Conservation (phyloP, 2,329 filamentous ascomycete genomes). For the Botrytis squamosa region DNA sequence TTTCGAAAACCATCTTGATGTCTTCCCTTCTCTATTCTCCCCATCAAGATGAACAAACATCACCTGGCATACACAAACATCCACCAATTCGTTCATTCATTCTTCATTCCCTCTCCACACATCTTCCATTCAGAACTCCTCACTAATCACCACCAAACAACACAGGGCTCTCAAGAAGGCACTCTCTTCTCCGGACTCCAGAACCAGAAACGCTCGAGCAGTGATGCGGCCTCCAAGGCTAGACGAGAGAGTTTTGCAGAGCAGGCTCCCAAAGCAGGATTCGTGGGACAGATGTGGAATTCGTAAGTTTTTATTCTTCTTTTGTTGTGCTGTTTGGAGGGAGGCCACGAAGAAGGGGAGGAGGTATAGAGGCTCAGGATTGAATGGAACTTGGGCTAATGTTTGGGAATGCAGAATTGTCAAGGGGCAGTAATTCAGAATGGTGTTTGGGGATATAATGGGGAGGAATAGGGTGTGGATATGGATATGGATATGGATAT, state of each 20-base stretch:
- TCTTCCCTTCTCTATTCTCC: background rate
- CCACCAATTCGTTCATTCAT: background rate
- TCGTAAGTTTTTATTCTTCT: slow-evolving; percentile 32
- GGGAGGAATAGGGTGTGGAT: background rate
- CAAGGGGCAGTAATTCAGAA: background rate
- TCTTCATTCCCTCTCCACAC: background rate
- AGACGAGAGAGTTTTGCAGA: slow-evolving; percentile 47
- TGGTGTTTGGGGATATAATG: background rate
- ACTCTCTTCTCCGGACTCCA: slow-evolving; percentile 42
- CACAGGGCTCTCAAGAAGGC: slow-evolving; percentile 26
- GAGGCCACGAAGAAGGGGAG: background rate
- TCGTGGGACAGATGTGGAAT: slow-evolving; percentile 40
- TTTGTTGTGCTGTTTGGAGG: background rate
- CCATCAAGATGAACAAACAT: background rate
- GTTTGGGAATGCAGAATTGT: background rate
- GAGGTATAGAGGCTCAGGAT: background rate
- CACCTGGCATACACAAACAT: background rate
- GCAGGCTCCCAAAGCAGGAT: slow-evolving; percentile 42
- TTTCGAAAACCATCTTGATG: background rate
- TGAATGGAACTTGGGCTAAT: background rate
- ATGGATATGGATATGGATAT: background rate
- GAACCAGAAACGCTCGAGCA: slow-evolving; percentile 45
- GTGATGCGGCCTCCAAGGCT: slow-evolving; percentile 40
- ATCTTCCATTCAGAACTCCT: no score
- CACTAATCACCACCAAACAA: background rate